phyloP scores from a whole-genome alignment of 805 yeast genomes.

The Cyberlindnera meyerae region DNA sequence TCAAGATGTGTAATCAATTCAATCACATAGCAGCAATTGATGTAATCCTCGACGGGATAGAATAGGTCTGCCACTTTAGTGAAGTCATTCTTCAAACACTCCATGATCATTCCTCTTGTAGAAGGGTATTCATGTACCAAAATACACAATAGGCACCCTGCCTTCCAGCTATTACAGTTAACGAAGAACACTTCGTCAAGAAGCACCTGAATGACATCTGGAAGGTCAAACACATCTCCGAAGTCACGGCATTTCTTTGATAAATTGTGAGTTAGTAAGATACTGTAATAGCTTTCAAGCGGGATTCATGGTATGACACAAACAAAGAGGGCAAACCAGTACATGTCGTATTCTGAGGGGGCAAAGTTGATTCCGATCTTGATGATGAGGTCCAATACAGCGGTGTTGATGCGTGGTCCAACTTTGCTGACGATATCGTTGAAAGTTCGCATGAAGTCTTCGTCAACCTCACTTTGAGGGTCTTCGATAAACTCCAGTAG shows the following conservation, averaged over 20 bases:
- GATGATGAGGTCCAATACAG: slow-evolving; percentile 20
- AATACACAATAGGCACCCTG: slow-evolving; percentile 22
- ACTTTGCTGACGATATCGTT: slow-evolving; percentile 9
- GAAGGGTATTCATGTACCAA: slow-evolving; percentile 22
- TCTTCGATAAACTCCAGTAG: slow-evolving; percentile 11
- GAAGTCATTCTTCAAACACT: background rate
- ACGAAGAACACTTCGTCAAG: slow-evolving; percentile 7
- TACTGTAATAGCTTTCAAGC: no score
- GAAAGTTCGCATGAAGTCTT: slow-evolving; percentile 11
- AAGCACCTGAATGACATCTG: slow-evolving; percentile 9
- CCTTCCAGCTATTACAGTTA: slow-evolving; percentile 24
- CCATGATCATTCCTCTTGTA: background rate
- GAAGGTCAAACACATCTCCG: slow-evolving; percentile 18
- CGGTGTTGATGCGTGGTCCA: slow-evolving; percentile 11
- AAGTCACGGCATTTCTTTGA: slow-evolving; percentile 16
- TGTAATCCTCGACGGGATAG: slow-evolving; percentile 11
- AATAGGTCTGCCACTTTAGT: slow-evolving; percentile 3
- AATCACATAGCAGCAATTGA: slow-evolving; percentile 17
- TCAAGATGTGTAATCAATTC: slow-evolving; percentile 23
- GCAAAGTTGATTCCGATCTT: slow-evolving; percentile 23
- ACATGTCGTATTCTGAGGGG: slow-evolving; percentile 13
- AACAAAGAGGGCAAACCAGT: slow-evolving; percentile 21
- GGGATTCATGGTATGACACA: background rate
- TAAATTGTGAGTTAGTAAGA: background rate
- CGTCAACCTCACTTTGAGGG: slow-evolving; percentile 7